phyloP scores from a whole-genome alignment of 495 filamentous ascomycete genomes.

The Penicillium canescens region DNA sequence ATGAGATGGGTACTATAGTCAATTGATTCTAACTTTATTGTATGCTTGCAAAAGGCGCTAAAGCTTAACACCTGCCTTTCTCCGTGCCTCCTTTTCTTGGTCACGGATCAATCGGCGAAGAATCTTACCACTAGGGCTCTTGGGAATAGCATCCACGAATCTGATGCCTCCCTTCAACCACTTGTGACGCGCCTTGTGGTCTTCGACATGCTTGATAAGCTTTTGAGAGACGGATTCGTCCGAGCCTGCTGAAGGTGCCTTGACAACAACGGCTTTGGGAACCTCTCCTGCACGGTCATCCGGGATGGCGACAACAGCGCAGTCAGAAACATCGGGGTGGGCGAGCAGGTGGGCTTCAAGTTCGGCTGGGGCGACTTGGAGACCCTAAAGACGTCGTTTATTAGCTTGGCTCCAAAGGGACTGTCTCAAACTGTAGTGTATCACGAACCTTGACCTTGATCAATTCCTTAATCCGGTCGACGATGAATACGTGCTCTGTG shows the following conservation, averaged over 20 bases:
- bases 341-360: conserved; percentile 86
- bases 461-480: conserved; percentile 89
- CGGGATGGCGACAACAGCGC: conserved; percentile 78
- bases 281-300: conserved; percentile 77
- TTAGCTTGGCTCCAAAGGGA: background rate
- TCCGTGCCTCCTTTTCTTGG: conserved; percentile 68
- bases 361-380: conserved; percentile 91
- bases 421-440: background rate
- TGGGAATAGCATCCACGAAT: conserved; percentile 76
- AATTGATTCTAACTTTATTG: too few species aligned
- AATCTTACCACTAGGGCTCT: conserved; percentile 94
- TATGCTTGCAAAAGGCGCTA: conserved; percentile 16
- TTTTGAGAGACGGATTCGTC: conserved; percentile 62
- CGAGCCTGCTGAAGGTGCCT: conserved; percentile 56
- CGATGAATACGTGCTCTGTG: conserved; percentile 78
- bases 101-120: conserved; percentile 78
- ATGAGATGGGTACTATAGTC: too few species aligned
- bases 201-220: conserved; percentile 74
- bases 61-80: conserved; percentile 60
- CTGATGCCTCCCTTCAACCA: conserved; percentile 84
- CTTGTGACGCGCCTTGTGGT: conserved; percentile 85
- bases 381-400: conserved; percentile 52
- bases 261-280: conserved; percentile 87
- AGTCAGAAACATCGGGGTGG: conserved; percentile 79
- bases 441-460: conserved; percentile 84